Evolutionary conservation across 306 rosid species (phyloP).

Genomic region (Prunus padus): DNA sequence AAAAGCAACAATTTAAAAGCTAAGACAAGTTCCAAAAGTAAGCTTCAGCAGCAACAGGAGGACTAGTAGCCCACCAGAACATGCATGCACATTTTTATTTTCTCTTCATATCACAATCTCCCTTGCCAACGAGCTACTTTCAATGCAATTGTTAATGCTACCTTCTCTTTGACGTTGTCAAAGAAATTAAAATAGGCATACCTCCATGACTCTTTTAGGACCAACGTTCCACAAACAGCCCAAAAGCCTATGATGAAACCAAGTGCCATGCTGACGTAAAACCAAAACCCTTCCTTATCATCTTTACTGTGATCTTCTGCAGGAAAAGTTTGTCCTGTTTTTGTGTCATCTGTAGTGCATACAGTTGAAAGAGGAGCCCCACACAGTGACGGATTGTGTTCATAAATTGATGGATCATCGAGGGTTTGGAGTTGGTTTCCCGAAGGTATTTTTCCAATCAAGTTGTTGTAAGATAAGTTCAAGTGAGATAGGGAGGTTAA

Average conservation of each 20-base stretch:
- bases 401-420: not conserved
- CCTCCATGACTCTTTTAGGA: constrained; percentile 5
- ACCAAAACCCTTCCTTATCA: not conserved
- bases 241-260: not conserved
- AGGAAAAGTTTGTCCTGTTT: not conserved
- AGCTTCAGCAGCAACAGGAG: too few species aligned
- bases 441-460: not conserved
- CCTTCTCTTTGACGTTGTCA: not conserved
- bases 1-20: not conserved
- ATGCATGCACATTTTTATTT: too few species aligned
- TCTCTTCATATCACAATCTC: too few species aligned
- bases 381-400: not conserved
- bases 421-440: not conserved
- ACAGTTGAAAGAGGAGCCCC: not conserved
- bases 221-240: not conserved
- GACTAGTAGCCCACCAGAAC: too few species aligned
- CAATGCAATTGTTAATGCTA: too few species aligned
- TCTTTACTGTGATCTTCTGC: not conserved
- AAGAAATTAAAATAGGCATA: constrained; percentile 3
- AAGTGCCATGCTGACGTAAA: not conserved
- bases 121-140: too few species aligned
- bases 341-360: not conserved
- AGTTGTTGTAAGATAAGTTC: constrained; percentile 6
- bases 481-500: not conserved
- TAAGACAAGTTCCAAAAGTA: too few species aligned